Evolutionary conservation across 1,284 basidiomycete genomes (phyloP).

Genomic region (Puccinia horiana): DNA sequence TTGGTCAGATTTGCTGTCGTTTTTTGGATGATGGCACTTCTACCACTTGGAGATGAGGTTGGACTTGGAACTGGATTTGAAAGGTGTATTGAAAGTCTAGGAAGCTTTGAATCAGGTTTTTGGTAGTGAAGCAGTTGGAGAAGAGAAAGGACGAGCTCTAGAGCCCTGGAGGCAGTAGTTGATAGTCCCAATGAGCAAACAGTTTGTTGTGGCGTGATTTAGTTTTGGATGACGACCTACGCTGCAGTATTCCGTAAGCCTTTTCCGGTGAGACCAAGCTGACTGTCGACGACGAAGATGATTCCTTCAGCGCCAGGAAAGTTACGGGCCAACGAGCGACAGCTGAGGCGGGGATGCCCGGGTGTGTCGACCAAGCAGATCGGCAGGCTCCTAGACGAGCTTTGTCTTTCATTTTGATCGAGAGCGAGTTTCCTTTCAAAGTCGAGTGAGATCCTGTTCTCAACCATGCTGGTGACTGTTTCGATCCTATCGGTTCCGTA

Average conservation of each 20-base stretch:
- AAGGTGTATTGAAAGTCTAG: constrained; percentile 39
- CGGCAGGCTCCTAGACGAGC: background rate
- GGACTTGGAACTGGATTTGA: background rate
- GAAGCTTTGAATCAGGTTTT: constrained; percentile 11
- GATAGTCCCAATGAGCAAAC: background rate
- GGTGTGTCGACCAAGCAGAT: constrained; percentile 44
- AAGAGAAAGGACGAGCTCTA: constrained; percentile 38
- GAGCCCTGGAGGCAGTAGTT: background rate
- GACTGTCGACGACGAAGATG: constrained; percentile 47
- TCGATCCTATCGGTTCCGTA: constrained; percentile 44
- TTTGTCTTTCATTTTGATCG: constrained; percentile 1
- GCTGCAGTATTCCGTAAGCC: constrained; percentile 41
- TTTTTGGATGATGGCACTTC: constrained; percentile 21
- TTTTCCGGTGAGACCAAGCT: constrained; percentile 45
- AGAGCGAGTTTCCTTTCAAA: background rate
- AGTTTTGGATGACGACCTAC: background rate
- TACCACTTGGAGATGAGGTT: constrained; percentile 8
- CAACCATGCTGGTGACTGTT: constrained; percentile 37
- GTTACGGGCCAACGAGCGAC: constrained; percentile 32
- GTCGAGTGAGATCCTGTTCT: constrained; percentile 30
- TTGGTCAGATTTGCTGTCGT: constrained; percentile 30
- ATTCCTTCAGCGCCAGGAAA: constrained; percentile 2
- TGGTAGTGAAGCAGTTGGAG: constrained; percentile 32
- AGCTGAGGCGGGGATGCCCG: constrained; percentile 44
- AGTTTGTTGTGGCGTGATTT: background rate